phyloP scores from a whole-genome alignment of 345 rosid genomes.

The Populus euphratica region DNA sequence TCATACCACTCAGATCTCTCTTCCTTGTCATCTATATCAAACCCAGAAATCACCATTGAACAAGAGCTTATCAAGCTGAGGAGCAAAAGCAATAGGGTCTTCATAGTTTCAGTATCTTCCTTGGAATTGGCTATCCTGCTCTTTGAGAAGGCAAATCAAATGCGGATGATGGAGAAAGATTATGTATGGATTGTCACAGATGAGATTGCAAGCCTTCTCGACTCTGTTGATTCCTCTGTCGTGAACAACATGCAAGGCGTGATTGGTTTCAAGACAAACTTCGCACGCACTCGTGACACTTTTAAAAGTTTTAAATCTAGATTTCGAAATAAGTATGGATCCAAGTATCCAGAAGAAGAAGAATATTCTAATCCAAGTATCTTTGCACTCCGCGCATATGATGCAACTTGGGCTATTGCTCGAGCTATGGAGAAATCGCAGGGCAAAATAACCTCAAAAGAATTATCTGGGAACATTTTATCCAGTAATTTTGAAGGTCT shows the following conservation, averaged over 20 bases:
- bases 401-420: slow-evolving; percentile 25
- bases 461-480: background rate
- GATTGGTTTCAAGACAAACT: slow-evolving; percentile 21
- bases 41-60: slow-evolving; percentile 3
- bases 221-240: slow-evolving; percentile 16
- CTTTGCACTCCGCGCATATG: slow-evolving; percentile 35
- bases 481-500: slow-evolving; percentile 31
- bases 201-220: slow-evolving; percentile 26
- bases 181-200: slow-evolving; percentile 30
- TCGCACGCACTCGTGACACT: background rate
- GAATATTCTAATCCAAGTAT: slow-evolving; percentile 27
- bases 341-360: slow-evolving; percentile 22
- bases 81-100: slow-evolving; percentile 19
- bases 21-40: background rate
- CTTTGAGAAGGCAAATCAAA: slow-evolving; percentile 33
- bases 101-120: slow-evolving; percentile 14
- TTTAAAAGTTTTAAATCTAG: slow-evolving; percentile 15
- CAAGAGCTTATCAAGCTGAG: slow-evolving; percentile 14
- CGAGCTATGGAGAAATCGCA: slow-evolving; percentile 18
- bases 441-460: background rate
- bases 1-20: slow-evolving; percentile 13
- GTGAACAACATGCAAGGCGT: slow-evolving; percentile 31
- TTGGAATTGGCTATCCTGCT: slow-evolving; percentile 16
- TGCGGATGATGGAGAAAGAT: slow-evolving; percentile 30
- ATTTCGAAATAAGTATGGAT: slow-evolving; percentile 14